A percentile compares a stretch with the other conserved stretches of the same genome.
phyloP scores from a whole-genome alignment of 768 basidiomycete genomes.

The Tylopilus subfusipes region DNA sequence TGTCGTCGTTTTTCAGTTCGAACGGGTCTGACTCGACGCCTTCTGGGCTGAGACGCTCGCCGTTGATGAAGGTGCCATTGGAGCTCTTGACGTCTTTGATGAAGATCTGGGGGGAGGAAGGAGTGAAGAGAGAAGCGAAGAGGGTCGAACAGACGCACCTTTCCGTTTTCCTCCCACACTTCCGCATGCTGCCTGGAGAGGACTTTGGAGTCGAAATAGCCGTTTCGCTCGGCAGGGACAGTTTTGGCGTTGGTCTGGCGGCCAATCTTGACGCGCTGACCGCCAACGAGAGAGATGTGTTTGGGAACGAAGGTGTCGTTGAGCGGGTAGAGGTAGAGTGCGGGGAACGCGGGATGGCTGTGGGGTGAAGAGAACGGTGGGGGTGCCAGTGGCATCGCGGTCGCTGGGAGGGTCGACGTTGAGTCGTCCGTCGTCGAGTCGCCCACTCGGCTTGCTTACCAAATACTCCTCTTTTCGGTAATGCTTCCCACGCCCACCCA shows the following conservation, averaged over 20 bases:
- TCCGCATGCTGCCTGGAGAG: no score
- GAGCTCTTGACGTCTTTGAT: no score
- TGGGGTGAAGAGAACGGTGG: conserved; percentile 32
- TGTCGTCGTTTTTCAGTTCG: no score
- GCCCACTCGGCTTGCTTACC: conserved; percentile 14
- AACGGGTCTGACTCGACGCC: no score
- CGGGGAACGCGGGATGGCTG: conserved; percentile 31
- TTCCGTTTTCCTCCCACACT: no score
- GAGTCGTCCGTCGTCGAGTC: conserved; percentile 6
- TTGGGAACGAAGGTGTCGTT: conserved; percentile 95
- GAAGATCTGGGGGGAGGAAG: no score
- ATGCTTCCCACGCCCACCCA: conserved; percentile 15
- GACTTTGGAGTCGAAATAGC: conserved; percentile 94
- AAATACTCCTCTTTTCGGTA: background rate
- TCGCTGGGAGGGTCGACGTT: conserved; percentile 16
- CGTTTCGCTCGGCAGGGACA: conserved; percentile 86
- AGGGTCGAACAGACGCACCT: no score
- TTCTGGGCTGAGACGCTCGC: no score
- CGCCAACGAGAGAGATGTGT: conserved; percentile 72
- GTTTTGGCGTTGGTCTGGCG: conserved; percentile 96
- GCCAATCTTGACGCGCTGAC: conserved; percentile 84
- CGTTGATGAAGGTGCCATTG: no score
- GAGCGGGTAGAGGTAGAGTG: conserved; percentile 79
- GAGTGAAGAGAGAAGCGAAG: no score
- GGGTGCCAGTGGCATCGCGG: conserved; percentile 34